These are phyloP conservation scores for Eucalyptus erythrocorys DNA, from an alignment of 345 rosid species.

Conservation along the genomic window DNA sequence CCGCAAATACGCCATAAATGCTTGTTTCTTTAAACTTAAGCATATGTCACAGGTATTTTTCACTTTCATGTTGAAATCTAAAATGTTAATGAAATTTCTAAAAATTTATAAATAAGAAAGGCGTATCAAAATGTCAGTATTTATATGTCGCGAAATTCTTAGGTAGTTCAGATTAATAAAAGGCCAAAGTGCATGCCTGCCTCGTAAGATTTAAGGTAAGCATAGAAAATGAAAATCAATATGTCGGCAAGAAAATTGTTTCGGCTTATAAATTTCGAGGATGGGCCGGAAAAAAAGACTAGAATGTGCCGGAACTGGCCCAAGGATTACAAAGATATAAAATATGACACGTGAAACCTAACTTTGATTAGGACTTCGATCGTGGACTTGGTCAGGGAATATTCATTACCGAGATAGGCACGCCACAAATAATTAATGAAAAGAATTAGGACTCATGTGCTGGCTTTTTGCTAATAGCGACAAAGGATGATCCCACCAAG, in stretches of 20 bases:
- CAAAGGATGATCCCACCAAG: neutral
- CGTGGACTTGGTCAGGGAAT: neutral
- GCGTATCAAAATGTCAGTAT: neutral
- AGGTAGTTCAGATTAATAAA: neutral
- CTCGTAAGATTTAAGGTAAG: neutral
- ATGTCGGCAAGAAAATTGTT: neutral
- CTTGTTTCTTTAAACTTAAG: neutral
- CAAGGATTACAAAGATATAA: neutral
- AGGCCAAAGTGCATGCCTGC: neutral
- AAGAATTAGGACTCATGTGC: neutral
- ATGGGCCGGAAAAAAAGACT: neutral
- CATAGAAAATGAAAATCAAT: neutral
- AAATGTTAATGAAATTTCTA: neutral
- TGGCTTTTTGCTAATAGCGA: neutral
- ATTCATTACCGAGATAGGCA: neutral
- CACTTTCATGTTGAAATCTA: neutral
- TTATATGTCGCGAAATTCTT: neutral
- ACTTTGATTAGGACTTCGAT: neutral
- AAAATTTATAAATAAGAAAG: neutral
- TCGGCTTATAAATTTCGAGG: neutral
- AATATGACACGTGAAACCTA: neutral
- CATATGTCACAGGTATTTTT: neutral
- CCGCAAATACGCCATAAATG: accelerated
- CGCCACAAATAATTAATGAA: neutral
- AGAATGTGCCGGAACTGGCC: neutral